Evolutionary conservation across 2,329 filamentous ascomycete genomes (phyloP), one percentile per base, ranked within the genome.

Genomic region (Aspergillus eucalypticola): DNA sequence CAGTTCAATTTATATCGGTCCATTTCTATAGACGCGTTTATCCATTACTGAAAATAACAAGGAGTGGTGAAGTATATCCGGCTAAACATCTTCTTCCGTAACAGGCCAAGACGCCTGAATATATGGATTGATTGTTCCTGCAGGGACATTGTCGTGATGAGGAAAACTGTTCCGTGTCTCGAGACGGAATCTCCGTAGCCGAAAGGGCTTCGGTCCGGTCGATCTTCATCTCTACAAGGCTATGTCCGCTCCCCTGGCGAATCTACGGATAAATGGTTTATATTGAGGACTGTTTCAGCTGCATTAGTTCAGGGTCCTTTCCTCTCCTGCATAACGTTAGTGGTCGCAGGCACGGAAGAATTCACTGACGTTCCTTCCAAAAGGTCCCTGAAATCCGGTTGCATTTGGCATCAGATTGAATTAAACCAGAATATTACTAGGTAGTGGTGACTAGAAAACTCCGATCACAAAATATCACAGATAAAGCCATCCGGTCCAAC

Each of bases 41-140:
- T 55, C 55, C 49, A 49, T n/a, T 59, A 49, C 59, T 59, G 21
- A 51, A 65, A 64, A 23, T 8, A 60, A 57, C 55, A 65, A 63
- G 57, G 56, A 62, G 48, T 42, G 19, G 39, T 50, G 17, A 29
- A 32, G 44, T 35, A 27, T 19, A 48, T 56, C 39, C 49, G 50
- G 39, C 32, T 54, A 59, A 59, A 48, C 23, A 48, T 44, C 13
- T 8, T 17, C 13, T 29, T 42, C 21, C 21, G 23, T 13, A n/a
- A 44, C 41, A 44, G 19, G 51, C 51, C 38, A 54, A 54, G 38
- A 13, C 29, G 15, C 38, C 32, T 23, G 38, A 53, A 21, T 53
- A 15, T 25, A 17, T 32, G 11, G 50, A 44, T 29, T 19, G 5
- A 13, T 41, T 54, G 19, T 8, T 49, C 19, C 13, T 49, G 8